Evolutionary conservation across 768 basidiomycete species (phyloP).

Genomic region (Termitomyces sp.): DNA sequence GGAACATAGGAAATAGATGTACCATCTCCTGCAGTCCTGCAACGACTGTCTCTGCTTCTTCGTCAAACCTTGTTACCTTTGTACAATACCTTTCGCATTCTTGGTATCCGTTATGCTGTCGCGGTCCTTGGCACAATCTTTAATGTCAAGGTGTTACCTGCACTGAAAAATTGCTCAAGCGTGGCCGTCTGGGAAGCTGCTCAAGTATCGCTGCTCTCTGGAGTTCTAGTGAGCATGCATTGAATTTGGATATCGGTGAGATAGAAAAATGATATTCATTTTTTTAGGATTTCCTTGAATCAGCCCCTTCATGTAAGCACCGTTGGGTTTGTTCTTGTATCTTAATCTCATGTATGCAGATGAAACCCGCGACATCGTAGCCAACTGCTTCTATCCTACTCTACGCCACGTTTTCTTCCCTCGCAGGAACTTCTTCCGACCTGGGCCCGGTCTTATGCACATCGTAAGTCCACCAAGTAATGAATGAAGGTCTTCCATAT

Average conservation of each 20-base stretch:
- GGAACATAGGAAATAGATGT: slow-evolving; percentile 38
- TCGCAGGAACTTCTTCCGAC: neutral
- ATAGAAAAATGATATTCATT: neutral
- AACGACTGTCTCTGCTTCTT: slow-evolving; percentile 38
- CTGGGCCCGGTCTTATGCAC: slow-evolving; percentile 22
- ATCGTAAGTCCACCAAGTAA: slow-evolving; percentile 18
- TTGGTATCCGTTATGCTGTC: slow-evolving; percentile 40
- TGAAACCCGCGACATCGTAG: slow-evolving; percentile 29
- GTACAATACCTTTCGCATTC: slow-evolving; percentile 37
- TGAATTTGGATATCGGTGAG: neutral
- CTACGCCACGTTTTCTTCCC: slow-evolving; percentile 23
- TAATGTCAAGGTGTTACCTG: slow-evolving; percentile 34
- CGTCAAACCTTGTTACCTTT: slow-evolving; percentile 42
- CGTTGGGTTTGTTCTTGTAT: slow-evolving; percentile 3
- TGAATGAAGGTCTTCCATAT: neutral
- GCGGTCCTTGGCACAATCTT: slow-evolving; percentile 40
- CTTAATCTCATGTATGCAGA: slow-evolving; percentile 33
- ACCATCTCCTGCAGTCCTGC: slow-evolving; percentile 34
- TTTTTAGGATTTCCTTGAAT: slow-evolving; percentile 32
- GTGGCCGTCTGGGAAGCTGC: slow-evolving; percentile 43
- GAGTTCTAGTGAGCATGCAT: slow-evolving; percentile 39
- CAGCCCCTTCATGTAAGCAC: slow-evolving; percentile 24
- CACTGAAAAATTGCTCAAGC: slow-evolving; percentile 18
- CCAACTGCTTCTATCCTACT: slow-evolving; percentile 22
- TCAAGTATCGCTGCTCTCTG: slow-evolving; percentile 49